These are phyloP conservation scores for Aureobasidium melanogenum DNA, from an alignment of 2,329 filamentous ascomycete species.

Conservation along the genomic window DNA sequence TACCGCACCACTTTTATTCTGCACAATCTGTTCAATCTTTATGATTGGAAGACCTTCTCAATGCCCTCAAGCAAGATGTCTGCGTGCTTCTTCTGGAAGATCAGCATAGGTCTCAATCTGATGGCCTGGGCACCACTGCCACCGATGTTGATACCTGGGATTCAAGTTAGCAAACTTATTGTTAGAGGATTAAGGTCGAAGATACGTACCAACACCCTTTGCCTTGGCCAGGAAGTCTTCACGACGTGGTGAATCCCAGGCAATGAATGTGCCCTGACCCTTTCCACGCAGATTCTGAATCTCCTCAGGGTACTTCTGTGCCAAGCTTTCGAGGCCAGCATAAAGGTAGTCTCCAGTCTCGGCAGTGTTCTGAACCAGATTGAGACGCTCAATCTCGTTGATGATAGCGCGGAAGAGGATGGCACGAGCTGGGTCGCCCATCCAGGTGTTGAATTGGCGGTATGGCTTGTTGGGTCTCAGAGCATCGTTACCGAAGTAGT, in stretches of 20 bases:
- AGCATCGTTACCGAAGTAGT: slow-evolving; percentile 72
- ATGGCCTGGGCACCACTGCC: slow-evolving; percentile 66
- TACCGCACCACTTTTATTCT: background rate
- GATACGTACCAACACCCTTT: slow-evolving; percentile 54
- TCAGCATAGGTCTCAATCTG: slow-evolving; percentile 73
- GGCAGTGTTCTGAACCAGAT: slow-evolving; percentile 68
- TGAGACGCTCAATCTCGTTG: slow-evolving; percentile 63
- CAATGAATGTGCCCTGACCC: slow-evolving; percentile 80
- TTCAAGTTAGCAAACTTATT: background rate
- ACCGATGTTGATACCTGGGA: slow-evolving; percentile 60
- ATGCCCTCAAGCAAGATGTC: slow-evolving; percentile 58
- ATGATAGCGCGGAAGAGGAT: slow-evolving; percentile 77
- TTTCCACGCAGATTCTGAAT: slow-evolving; percentile 76
- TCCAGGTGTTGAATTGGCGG: slow-evolving; percentile 94
- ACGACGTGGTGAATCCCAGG: slow-evolving; percentile 70
- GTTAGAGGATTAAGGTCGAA: too few relatives aligned
- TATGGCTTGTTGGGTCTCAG: slow-evolving; percentile 82
- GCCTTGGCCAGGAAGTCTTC: slow-evolving; percentile 69
- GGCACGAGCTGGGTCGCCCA: slow-evolving; percentile 77
- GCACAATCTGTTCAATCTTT: background rate
- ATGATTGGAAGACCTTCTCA: slow-evolving; percentile 11
- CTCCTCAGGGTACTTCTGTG: slow-evolving; percentile 60
- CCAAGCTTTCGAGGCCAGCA: slow-evolving; percentile 55
- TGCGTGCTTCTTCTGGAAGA: slow-evolving; percentile 81
- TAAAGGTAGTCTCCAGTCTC: slow-evolving; percentile 68